Evolutionary conservation across 2,329 filamentous ascomycete genomes (phyloP).

Genomic region (Ceratocystis harringtonii): DNA sequence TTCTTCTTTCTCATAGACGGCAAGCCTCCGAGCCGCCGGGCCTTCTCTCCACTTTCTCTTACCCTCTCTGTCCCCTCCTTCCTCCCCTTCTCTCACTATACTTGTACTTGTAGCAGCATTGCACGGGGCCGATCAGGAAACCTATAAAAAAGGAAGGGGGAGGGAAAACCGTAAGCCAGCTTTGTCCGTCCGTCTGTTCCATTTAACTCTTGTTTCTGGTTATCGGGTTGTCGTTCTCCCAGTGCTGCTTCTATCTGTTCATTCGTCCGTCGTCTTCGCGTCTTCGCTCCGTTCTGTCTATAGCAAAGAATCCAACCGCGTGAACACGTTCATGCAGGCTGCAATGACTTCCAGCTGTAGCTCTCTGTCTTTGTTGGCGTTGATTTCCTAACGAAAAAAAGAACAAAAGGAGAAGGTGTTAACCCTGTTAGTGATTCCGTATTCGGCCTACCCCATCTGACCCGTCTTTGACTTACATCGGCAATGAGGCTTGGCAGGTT

Average conservation of each 20-base stretch:
- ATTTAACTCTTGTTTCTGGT: background rate
- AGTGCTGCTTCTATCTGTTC: background rate
- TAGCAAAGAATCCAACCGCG: slow-evolving; percentile 86
- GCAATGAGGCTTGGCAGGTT: slow-evolving; percentile 77
- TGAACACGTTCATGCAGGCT: slow-evolving; percentile 94
- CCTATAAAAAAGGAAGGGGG: too few species aligned
- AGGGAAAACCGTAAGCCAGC: background rate
- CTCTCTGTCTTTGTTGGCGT: slow-evolving; percentile 78
- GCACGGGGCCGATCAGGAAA: too few species aligned
- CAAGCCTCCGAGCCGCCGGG: too few species aligned
- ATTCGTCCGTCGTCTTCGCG: background rate
- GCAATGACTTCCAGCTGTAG: slow-evolving; percentile 94
- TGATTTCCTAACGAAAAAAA: slow-evolving; percentile 47
- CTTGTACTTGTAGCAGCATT: too few species aligned
- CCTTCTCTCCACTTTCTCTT: background rate
- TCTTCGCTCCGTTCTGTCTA: slow-evolving; percentile 29
- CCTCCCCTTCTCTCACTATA: background rate
- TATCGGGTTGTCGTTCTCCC: slow-evolving; percentile 1
- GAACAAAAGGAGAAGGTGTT: background rate
- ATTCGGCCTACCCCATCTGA: background rate
- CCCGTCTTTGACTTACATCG: slow-evolving; percentile 39
- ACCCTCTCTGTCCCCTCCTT: background rate
- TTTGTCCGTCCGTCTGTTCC: background rate
- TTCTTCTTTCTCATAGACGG: background rate
- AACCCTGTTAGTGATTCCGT: background rate